phyloP scores from a whole-genome alignment of 78 protist species.

The Creolimax fragrantissima region DNA sequence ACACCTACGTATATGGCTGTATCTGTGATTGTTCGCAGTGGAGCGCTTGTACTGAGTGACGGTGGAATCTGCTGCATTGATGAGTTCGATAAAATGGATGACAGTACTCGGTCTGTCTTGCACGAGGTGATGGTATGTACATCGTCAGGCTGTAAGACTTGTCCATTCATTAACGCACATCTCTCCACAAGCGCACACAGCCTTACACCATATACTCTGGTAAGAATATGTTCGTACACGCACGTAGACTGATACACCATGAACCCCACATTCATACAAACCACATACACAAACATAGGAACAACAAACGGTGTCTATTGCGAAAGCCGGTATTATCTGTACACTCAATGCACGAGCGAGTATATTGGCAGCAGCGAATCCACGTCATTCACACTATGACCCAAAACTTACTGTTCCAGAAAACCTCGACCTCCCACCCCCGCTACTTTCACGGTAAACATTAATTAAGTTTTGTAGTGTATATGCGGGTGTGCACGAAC shows the following conservation, averaged over 20 bases:
- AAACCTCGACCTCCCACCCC: constrained; percentile 91
- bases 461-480: background rate
- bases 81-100: constrained; percentile 99
- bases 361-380: constrained; percentile 99
- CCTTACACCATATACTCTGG: too few species aligned
- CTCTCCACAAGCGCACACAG: too few species aligned
- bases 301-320: constrained; percentile 99
- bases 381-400: constrained; percentile 78
- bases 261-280: background rate
- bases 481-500: background rate
- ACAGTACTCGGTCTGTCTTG: constrained; percentile 88
- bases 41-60: constrained; percentile 87
- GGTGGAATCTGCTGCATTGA: constrained; percentile 99
- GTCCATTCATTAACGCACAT: background rate
- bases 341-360: constrained; percentile 93
- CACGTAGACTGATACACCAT: background rate
- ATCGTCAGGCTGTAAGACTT: background rate
- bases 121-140: constrained; percentile 92
- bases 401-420: constrained; percentile 82
- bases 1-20: too few species aligned
- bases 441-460: constrained; percentile 77
- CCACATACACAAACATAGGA: constrained; percentile 49
- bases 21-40: too few species aligned
- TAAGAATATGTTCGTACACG: too few species aligned
- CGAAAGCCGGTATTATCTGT: constrained; percentile 99